A percentile compares a stretch with the other conserved stretches of the same genome.
Evolutionary conservation across 2,329 filamentous ascomycete species (phyloP).

Genomic region (Curvularia lunata): DNA sequence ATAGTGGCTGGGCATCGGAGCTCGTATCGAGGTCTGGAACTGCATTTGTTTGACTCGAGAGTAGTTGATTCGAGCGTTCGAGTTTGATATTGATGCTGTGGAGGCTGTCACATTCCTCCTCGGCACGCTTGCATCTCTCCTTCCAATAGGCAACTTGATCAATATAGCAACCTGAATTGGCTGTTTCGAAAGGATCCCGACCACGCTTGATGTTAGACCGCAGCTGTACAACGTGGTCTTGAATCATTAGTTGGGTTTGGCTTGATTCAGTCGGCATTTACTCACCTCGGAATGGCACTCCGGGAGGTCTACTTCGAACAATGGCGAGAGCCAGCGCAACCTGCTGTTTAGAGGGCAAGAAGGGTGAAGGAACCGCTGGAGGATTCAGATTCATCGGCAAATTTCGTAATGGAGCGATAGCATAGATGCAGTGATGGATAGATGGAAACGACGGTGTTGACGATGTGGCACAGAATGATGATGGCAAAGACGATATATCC

Average conservation of each 20-base stretch:
- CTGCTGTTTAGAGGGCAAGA: conserved; percentile 33
- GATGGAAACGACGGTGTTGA: not conserved
- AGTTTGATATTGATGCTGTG: conserved; percentile 33
- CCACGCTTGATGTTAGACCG: conserved; percentile 43
- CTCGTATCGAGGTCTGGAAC: conserved; percentile 3
- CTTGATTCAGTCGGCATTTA: too few relatives aligned
- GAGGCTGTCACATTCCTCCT: conserved; percentile 34
- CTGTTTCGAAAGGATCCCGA: conserved; percentile 25
- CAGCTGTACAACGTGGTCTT: conserved; percentile 46
- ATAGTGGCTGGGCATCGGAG: conserved; percentile 3
- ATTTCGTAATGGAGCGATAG: not conserved
- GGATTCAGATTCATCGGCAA: conserved; percentile 14
- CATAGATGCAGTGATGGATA: not conserved
- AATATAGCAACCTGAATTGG: conserved; percentile 42
- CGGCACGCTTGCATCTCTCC: conserved; percentile 29
- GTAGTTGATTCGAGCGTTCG: conserved; percentile 35
- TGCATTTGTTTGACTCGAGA: conserved; percentile 15
- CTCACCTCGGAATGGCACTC: conserved; percentile 41
- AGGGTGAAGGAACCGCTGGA: not conserved
- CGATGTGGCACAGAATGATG: not conserved
- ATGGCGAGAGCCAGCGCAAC: conserved; percentile 46
- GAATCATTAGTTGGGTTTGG: conserved; percentile 7
- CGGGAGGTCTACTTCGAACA: conserved; percentile 49
- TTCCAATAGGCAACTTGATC: conserved; percentile 52
- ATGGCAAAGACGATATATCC: not conserved